Base-by-base conservation (phyloP, 1,284 basidiomycete genomes). In the Boletus calvinii region DNA sequence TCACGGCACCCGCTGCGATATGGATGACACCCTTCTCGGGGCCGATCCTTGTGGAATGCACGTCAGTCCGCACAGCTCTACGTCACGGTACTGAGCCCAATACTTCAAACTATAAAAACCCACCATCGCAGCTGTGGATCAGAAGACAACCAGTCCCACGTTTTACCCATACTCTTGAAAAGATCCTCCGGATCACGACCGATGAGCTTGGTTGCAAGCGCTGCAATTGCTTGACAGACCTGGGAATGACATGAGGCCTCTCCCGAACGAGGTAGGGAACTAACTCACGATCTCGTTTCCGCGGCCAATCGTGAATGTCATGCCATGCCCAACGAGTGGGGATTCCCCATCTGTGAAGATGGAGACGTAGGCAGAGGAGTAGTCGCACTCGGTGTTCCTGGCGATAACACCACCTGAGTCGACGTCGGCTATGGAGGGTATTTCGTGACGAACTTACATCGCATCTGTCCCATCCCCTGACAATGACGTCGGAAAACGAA, bases 281-380 rank as follows among this genome's bases (percentile, higher is more conserved):
- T 31, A 24, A 62, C 74, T 61, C 65, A 85, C 93, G 61, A 95
- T 93, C 56, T 98, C 95, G 67, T 95, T 98, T 24, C 94, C 94
- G 37, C 93, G 84, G 5, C 94, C 94, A 62, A 95, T 96, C n/a
- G 94, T 96, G 70, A 97, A 97, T 12, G 94, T 95, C 94, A 96
- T 94, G 47, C 94, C 94, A 63, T 92, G 85, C 30, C 94, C 93
- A 48, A 85, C 80, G 44, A 94, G 82, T 49, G 83, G 79, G 5
- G 80, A 74, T 48, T 65, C 66, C 0, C 65, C 66, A 44, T 84
- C 78, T 3, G 94, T 94, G 61, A 83, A 75, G 51, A 98, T 76
- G 9, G 83, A 82, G 42, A 97, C 77, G 68, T 97, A 97, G 2
- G 94, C 94, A 1, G 93, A 91, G 1, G 91, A 94, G 74, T 98